Conservation (phyloP, 176 grass and related monocot species). For the Oryza punctata region DNA sequence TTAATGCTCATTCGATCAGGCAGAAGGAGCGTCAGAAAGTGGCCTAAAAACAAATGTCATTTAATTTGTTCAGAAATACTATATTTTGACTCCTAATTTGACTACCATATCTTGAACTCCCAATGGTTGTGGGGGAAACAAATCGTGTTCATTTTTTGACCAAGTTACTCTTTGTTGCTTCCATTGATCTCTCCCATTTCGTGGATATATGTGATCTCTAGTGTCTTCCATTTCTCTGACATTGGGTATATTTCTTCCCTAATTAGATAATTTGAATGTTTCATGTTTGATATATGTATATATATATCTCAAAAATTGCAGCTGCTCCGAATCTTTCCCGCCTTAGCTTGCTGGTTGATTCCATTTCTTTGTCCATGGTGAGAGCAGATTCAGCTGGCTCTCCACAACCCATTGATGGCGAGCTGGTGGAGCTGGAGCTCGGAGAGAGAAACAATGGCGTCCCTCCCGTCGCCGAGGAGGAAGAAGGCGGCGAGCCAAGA, state of each 20-base stretch:
- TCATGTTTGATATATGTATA: no score
- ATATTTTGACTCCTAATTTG: not conserved
- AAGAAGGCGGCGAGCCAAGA: not conserved
- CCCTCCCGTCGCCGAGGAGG: not conserved
- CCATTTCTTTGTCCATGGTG: not conserved
- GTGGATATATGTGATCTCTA: not conserved
- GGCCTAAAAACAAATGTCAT: not conserved
- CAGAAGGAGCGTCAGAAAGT: no score
- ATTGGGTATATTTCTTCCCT: no score
- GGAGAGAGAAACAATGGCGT: not conserved
- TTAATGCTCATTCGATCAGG: no score
- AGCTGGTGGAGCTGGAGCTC: not conserved
- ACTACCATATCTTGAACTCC: not conserved
- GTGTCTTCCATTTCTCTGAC: no score
- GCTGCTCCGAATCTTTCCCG: not conserved
- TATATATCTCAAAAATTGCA: not conserved
- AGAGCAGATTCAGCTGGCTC: not conserved
- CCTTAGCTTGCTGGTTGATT: not conserved
- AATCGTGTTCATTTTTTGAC: conserved; percentile 22
- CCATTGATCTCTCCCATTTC: not conserved
- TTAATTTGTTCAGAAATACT: not conserved
- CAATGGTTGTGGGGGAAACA: not conserved
- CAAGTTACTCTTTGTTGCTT: not conserved
- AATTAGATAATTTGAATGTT: not conserved
- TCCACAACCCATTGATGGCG: not conserved